These are phyloP conservation scores for Coemansia sp. DNA, from an alignment of 192 early-diverging fungal genomes.

Conservation along the genomic window DNA sequence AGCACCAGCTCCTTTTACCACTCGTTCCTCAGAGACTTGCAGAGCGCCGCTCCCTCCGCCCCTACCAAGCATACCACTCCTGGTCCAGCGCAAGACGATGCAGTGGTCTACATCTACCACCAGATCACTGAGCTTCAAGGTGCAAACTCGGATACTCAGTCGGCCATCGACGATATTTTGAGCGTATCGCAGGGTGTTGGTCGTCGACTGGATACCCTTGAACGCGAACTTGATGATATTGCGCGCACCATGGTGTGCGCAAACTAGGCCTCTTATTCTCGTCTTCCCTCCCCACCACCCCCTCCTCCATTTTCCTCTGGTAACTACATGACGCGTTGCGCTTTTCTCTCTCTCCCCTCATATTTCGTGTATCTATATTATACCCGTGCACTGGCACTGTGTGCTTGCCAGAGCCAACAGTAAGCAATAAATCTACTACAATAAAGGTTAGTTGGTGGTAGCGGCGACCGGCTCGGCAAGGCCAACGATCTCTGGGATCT, in stretches of 20 bases:
- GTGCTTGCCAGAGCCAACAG: neutral
- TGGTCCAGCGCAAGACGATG: constrained; percentile 11
- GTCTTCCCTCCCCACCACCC: neutral
- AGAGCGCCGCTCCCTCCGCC: neutral
- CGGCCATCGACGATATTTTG: constrained; percentile 46
- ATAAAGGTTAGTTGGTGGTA: neutral
- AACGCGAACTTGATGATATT: constrained; percentile 48
- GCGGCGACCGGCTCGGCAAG: constrained; percentile 15
- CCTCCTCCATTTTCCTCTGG: neutral
- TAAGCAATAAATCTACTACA: neutral
- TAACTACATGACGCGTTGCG: neutral
- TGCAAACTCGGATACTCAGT: constrained; percentile 27
- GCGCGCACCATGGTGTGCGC: constrained; percentile 43
- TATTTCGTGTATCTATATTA: neutral
- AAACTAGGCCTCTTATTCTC: constrained; percentile 12
- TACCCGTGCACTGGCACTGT: neutral
- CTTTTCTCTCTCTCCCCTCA: neutral
- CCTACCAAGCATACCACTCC: neutral
- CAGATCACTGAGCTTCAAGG: constrained; percentile 29
- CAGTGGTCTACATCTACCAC: constrained; percentile 16
- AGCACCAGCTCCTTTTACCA: constrained; percentile 37
- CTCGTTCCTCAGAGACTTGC: constrained; percentile 37
- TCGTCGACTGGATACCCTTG: constrained; percentile 42
- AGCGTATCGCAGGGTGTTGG: constrained; percentile 48
- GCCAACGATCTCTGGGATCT: constrained; percentile 56